These are phyloP conservation scores for Ceratocystis huliohia DNA, from an alignment of 2,329 filamentous ascomycete species.

Conservation along the genomic window DNA sequence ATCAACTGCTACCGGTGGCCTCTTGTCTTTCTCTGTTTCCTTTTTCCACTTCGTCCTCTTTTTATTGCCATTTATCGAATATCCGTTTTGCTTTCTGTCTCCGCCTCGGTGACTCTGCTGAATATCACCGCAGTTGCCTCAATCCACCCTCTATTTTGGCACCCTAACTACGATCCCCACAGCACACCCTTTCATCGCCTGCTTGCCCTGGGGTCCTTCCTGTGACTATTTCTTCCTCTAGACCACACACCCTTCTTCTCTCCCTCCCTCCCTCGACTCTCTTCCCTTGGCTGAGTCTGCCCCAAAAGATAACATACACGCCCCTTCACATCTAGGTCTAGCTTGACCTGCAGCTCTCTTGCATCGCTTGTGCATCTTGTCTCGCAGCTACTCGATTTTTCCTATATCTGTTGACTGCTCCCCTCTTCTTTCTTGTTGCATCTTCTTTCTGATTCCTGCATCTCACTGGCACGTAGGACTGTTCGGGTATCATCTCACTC, in stretches of 20 bases:
- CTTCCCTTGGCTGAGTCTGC: not conserved
- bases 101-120: slow-evolving; percentile 7
- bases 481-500: slow-evolving; percentile 13
- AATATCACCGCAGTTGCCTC: slow-evolving; percentile 2
- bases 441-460: slow-evolving; percentile 11
- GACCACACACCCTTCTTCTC: not conserved
- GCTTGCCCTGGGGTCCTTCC: not conserved
- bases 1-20: not conserved
- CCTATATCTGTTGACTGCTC: slow-evolving; percentile 14
- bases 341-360: not conserved
- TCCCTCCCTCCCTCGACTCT: not conserved
- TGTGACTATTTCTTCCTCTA: not conserved
- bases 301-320: not conserved
- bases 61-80: slow-evolving; percentile 3
- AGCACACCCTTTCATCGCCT: not conserved
- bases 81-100: not conserved
- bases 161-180: not conserved
- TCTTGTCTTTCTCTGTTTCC: not conserved
- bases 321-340: not conserved
- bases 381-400: slow-evolving; percentile 2
- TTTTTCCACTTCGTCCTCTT: not conserved
- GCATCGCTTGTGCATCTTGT: slow-evolving; percentile 3
- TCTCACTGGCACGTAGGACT: slow-evolving; percentile 16
- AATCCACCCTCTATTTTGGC: not conserved
- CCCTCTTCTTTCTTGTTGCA: slow-evolving; percentile 11